Conservation (phyloP, 768 basidiomycete species). For the Termitomyces sp. region DNA sequence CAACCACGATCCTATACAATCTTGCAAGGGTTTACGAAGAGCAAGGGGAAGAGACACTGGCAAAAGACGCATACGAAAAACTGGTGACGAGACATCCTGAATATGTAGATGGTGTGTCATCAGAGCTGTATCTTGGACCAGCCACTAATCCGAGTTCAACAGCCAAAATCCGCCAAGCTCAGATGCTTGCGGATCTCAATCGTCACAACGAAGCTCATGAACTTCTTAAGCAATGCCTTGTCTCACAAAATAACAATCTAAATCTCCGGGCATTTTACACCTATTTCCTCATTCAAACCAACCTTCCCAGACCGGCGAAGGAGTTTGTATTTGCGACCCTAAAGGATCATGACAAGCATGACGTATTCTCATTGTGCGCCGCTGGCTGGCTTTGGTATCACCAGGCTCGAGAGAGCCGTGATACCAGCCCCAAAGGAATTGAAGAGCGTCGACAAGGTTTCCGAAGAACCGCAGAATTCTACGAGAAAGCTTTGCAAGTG, state of each 20-base stretch:
- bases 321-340: conserved; percentile 90
- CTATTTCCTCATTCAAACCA: conserved; percentile 83
- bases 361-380: conserved; percentile 89
- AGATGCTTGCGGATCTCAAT: conserved; percentile 68
- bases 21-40: conserved; percentile 92
- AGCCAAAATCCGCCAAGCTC: conserved; percentile 93
- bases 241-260: conserved; percentile 71
- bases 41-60: conserved; percentile 63
- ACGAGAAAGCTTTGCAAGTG: conserved; percentile 82
- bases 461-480: conserved; percentile 83
- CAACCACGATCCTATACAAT: conserved; percentile 87
- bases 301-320: conserved; percentile 66
- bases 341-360: conserved; percentile 81
- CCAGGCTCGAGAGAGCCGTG: conserved; percentile 81
- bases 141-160: conserved; percentile 1
- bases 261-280: conserved; percentile 93
- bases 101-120: conserved; percentile 85
- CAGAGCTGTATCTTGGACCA: background rate
- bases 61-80: conserved; percentile 85
- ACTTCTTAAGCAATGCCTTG: conserved; percentile 83
- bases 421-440: conserved; percentile 47
- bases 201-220: conserved; percentile 82
- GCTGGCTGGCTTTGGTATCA: conserved; percentile 85
- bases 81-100: conserved; percentile 89
- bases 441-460: conserved; percentile 79